These are phyloP conservation scores for Fistulinella prunicolor DNA, from an alignment of 768 basidiomycete species.

Conservation along the genomic window DNA sequence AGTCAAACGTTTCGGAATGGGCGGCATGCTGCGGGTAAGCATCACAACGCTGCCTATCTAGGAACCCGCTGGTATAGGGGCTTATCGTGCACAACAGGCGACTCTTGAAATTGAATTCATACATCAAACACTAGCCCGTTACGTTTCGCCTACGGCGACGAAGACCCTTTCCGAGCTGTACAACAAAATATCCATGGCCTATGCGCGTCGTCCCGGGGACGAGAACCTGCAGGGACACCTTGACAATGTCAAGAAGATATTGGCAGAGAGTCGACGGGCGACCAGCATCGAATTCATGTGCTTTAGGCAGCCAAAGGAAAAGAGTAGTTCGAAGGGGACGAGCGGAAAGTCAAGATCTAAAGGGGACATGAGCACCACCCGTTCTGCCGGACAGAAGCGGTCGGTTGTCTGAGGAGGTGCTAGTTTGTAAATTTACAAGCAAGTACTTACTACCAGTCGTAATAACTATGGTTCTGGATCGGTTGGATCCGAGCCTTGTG, in stretches of 20 bases:
- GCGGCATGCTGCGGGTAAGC: slow-evolving; percentile 93
- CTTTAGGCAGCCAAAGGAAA: slow-evolving; percentile 71
- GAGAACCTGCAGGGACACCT: slow-evolving; percentile 85
- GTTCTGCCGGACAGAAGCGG: slow-evolving; percentile 23
- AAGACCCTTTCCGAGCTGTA: slow-evolving; percentile 89
- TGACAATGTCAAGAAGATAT: slow-evolving; percentile 86
- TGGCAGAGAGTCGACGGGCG: slow-evolving; percentile 83
- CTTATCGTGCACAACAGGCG: slow-evolving; percentile 53
- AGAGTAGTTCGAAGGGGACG: slow-evolving; percentile 17
- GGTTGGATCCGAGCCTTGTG: no score
- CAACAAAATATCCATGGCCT: slow-evolving; percentile 91
- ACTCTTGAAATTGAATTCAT: slow-evolving; percentile 99
- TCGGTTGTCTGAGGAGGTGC: neutral
- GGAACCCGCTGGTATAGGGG: no score
- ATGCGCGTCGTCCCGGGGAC: slow-evolving; percentile 79
- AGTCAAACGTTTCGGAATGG: slow-evolving; percentile 92
- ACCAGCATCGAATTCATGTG: slow-evolving; percentile 96
- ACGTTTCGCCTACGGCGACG: slow-evolving; percentile 78
- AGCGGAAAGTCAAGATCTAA: slow-evolving; percentile 17
- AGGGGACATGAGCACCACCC: slow-evolving; percentile 13
- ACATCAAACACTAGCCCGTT: slow-evolving; percentile 91
- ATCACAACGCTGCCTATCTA: neutral
- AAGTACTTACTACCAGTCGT: no score
- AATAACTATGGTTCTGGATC: no score
- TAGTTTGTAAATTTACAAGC: neutral